A percentile compares a stretch with the other conserved stretches of the same genome.
phyloP scores from a whole-genome alignment of 768 basidiomycete species.

The Tulasnella sp. region DNA sequence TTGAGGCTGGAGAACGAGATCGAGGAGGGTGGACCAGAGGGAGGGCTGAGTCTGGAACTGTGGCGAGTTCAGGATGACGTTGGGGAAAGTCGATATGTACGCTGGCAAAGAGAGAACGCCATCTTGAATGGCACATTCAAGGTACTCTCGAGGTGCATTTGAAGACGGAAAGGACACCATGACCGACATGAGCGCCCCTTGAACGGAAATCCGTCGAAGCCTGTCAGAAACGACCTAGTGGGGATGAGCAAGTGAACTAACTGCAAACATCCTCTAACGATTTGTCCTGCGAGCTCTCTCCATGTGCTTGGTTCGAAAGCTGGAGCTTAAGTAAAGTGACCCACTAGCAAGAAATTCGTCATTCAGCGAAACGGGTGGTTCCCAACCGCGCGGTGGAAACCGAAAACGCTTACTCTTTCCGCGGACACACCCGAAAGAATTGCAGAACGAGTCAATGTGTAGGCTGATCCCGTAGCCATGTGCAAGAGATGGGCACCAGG shows the following conservation, averaged over 20 bases:
- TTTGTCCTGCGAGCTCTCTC: background rate
- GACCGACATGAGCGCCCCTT: conserved; percentile 19
- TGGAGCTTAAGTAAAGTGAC: conserved; percentile 16
- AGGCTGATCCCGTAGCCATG: conserved; percentile 1
- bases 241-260: background rate
- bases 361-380: background rate
- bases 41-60: conserved; percentile 10
- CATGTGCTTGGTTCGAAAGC: background rate
- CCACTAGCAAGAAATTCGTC: conserved; percentile 6
- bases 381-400: background rate
- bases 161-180: conserved; percentile 24
- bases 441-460: background rate
- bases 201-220: background rate
- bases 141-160: conserved; percentile 2
- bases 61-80: conserved; percentile 6
- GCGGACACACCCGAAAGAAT: conserved; percentile 18
- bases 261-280: background rate
- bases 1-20: conserved; percentile 13
- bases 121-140: background rate
- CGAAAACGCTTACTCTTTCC: conserved; percentile 12
- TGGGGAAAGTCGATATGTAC: conserved; percentile 20
- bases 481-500: background rate
- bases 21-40: background rate
- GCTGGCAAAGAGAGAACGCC: conserved; percentile 12
- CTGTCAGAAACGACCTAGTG: background rate